Evolutionary conservation across 148 eudicot genomes (phyloP).

Genomic region (Heliamphora exappendiculata): DNA sequence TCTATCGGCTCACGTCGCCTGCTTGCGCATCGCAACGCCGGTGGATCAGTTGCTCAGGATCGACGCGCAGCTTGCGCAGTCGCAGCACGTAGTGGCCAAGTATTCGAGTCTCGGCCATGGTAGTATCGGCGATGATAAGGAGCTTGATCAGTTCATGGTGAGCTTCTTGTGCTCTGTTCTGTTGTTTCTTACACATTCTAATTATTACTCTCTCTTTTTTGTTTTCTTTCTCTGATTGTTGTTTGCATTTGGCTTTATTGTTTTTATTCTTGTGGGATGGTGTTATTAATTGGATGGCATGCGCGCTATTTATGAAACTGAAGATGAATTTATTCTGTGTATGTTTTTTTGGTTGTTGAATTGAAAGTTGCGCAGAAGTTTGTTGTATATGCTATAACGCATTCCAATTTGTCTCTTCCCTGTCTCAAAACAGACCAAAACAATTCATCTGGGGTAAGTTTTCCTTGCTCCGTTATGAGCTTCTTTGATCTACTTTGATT

Average conservation of each 20-base stretch:
- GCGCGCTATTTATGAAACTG: constrained; percentile 11
- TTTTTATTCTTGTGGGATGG: neutral
- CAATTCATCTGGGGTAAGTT: neutral
- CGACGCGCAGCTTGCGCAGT: constrained; percentile 72
- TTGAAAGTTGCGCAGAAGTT: neutral
- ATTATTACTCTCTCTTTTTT: too few species aligned
- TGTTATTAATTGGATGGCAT: neutral
- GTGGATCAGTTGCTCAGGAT: constrained; percentile 86
- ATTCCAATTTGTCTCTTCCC: neutral
- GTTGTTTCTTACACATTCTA: neutral
- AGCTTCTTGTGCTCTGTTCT: constrained; percentile 7
- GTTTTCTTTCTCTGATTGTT: neutral
- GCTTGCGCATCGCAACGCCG: constrained; percentile 72
- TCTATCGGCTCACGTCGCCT: constrained; percentile 75
- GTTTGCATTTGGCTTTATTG: neutral
- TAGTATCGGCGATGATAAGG: constrained; percentile 45
- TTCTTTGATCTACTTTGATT: neutral
- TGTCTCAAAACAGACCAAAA: neutral
- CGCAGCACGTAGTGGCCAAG: constrained; percentile 62
- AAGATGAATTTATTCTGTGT: neutral
- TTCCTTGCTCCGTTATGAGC: neutral
- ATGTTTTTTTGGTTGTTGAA: neutral
- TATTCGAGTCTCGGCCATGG: constrained; percentile 38
- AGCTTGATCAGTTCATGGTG: constrained; percentile 96
- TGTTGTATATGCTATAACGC: neutral